Evolutionary conservation across 352 stramenopile genomes (phyloP).

Genomic region (Pythium brachiatum): DNA sequence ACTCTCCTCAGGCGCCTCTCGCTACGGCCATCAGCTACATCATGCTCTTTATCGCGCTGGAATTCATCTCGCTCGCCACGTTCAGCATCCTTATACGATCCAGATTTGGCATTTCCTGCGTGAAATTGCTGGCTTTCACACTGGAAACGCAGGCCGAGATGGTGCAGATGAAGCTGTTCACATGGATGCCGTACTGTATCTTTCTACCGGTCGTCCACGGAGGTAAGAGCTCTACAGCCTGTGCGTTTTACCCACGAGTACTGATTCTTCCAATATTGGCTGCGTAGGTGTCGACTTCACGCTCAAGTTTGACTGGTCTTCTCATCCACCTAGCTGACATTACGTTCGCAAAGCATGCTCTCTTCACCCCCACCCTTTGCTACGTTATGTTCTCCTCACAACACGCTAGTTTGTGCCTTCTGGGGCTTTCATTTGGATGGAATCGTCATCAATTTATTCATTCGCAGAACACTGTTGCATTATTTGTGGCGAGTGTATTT

Average conservation of each 20-base stretch:
- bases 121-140: not conserved
- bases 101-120: constrained; percentile 4
- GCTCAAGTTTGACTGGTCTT: not conserved
- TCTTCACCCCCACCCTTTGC: too few species aligned
- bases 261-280: not conserved
- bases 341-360: not conserved
- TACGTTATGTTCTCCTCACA: too few species aligned
- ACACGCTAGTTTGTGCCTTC: too few species aligned
- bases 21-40: not conserved
- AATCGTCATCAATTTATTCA: too few species aligned
- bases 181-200: not conserved
- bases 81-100: constrained; percentile 9
- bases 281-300: not conserved
- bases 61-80: constrained; percentile 23
- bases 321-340: not conserved
- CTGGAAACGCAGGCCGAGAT: not conserved
- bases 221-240: not conserved
- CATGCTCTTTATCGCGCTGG: constrained; percentile 12
- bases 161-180: constrained; percentile 2
- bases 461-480: too few species aligned
- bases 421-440: too few species aligned
- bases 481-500: too few species aligned
- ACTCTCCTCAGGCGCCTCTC: not conserved
- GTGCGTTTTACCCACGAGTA: too few species aligned
- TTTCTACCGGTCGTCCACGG: not conserved